A percentile compares a stretch with the other conserved stretches of the same genome.
These are phyloP conservation scores for Phoenix dactylifera DNA, from an alignment of 176 grass and related monocot species.

Conservation along the genomic window DNA sequence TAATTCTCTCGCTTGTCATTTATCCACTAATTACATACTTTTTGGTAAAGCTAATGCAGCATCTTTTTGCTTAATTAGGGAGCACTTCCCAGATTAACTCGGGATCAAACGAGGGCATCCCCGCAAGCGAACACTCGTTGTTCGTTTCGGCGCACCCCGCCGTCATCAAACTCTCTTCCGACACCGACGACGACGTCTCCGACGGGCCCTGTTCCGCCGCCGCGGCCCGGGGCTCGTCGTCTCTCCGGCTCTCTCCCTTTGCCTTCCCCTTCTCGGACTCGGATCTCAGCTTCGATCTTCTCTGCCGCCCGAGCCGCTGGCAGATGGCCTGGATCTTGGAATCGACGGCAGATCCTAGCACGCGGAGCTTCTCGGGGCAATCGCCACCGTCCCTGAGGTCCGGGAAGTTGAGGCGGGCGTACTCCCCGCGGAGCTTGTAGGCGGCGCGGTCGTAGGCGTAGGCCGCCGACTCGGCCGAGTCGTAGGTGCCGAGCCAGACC, in stretches of 20 bases:
- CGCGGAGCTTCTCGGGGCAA: constrained; percentile 43
- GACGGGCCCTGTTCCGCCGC: not conserved
- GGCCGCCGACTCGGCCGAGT: constrained; percentile 82
- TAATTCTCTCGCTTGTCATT: too few relatives aligned
- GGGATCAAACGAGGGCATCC: constrained; percentile 79
- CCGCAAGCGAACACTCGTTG: constrained; percentile 38
- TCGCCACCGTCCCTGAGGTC: constrained; percentile 35
- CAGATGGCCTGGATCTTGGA: constrained; percentile 91
- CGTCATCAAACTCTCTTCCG: constrained; percentile 9
- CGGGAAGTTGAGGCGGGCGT: constrained; percentile 97
- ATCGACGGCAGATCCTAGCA: constrained; percentile 46
- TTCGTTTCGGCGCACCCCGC: constrained; percentile 20
- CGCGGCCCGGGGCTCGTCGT: too few relatives aligned
- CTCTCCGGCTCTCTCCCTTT: too few relatives aligned
- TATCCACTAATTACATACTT: too few relatives aligned
- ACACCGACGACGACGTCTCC: not conserved
- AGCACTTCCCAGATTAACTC: constrained; percentile 91
- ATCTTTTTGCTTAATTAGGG: constrained; percentile 8
- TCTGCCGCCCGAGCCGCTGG: constrained; percentile 49
- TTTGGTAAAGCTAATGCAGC: too few relatives aligned
- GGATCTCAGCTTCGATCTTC: too few relatives aligned
- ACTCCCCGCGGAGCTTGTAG: constrained; percentile 74
- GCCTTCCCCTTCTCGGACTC: too few relatives aligned
- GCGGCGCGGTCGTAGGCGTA: constrained; percentile 90
- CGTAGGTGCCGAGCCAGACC: constrained; percentile 97